These are phyloP conservation scores for Lachancea quebecensis DNA, from an alignment of 805 yeast genomes.

Conservation along the genomic window DNA sequence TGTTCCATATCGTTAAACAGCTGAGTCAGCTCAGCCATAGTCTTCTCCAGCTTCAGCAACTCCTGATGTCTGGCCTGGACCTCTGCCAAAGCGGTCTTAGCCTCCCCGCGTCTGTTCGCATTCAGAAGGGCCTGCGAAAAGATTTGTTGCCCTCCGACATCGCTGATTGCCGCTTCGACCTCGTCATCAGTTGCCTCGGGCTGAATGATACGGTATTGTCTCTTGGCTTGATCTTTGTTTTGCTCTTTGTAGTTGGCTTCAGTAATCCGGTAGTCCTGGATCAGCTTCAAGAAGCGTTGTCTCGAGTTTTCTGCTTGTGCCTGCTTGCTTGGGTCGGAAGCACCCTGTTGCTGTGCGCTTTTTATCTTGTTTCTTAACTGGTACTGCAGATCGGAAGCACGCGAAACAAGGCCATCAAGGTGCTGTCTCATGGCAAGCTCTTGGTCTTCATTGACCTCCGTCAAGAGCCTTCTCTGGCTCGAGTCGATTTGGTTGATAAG, in stretches of 20 bases:
- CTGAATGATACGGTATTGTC: constrained; percentile 85
- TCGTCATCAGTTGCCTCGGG: constrained; percentile 82
- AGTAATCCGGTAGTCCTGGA: constrained; percentile 78
- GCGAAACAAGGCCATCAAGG: constrained; percentile 68
- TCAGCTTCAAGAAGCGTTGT: constrained; percentile 74
- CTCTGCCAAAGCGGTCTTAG: constrained; percentile 89
- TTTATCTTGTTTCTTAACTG: constrained; percentile 72
- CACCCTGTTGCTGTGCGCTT: constrained; percentile 62
- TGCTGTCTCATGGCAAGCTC: constrained; percentile 64
- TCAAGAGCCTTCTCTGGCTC: constrained; percentile 62
- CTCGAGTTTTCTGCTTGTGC: constrained; percentile 88
- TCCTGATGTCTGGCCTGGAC: constrained; percentile 95
- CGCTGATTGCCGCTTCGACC: constrained; percentile 78
- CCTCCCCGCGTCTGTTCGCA: constrained; percentile 88
- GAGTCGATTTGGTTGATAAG: constrained; percentile 62
- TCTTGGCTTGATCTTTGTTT: constrained; percentile 79
- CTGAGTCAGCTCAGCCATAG: constrained; percentile 92
- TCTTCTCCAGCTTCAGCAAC: constrained; percentile 86
- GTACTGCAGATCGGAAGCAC: constrained; percentile 71
- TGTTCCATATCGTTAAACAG: constrained; percentile 95
- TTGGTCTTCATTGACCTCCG: constrained; percentile 65
- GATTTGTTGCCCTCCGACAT: constrained; percentile 80
- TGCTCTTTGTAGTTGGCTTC: constrained; percentile 83
- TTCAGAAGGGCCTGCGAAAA: constrained; percentile 88
- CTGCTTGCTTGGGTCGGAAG: constrained; percentile 69